Base-by-base conservation (phyloP, 23 red algal genomes). In the Gracilaria gracilis region DNA sequence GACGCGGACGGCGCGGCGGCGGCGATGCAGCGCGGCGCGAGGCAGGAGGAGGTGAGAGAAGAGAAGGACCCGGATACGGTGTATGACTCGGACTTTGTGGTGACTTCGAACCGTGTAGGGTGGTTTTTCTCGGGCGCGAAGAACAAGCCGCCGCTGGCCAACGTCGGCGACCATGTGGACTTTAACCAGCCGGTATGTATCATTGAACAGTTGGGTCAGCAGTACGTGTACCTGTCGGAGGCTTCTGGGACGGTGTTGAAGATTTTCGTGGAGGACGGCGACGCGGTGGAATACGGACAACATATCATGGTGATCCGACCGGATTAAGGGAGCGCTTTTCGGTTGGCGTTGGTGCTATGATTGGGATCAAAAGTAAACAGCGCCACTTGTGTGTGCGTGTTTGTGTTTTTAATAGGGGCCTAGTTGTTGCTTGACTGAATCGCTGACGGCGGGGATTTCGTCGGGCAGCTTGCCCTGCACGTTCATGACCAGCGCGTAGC, bases 191-290 rank as follows among this genome's bases (percentile, higher is more conserved):
- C 96, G 23, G 78, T 98, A 27, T 98, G 96, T 75, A 93, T 98
- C 57, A 95, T 98, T 44, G 91, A 98, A 79, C 96, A 98, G 76
- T 67, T 98, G 81, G 92, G 92, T 2, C 80, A 93, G 86, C 86
- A 95, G 61, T 95, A 94, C 66, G 96, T 98, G 49, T 98, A 98
- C 70, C 64, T 88, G 70, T 69, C 92, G 20, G 96, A 98, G 86
- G 96, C 94, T 15, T 93, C 88, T 19, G 96, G 96, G 4, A 95
- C 90, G 20, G 96, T 98, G 44, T 37, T 90, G 34, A 84, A 84
- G 80, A 84, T 98, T 39, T 98, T 84, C 81, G 88, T 95, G 0
- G 93, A 98, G 80, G 91, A 98, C 67, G 96, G 96, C 69, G 96
- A 93, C 67, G 77, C 93, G 47, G 96, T 98, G 15, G 92, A 95